A percentile compares a stretch with the other conserved stretches of the same genome.
Evolutionary conservation across 2,329 filamentous ascomycete species (phyloP).

Genomic region (Fusarium multiceps): DNA sequence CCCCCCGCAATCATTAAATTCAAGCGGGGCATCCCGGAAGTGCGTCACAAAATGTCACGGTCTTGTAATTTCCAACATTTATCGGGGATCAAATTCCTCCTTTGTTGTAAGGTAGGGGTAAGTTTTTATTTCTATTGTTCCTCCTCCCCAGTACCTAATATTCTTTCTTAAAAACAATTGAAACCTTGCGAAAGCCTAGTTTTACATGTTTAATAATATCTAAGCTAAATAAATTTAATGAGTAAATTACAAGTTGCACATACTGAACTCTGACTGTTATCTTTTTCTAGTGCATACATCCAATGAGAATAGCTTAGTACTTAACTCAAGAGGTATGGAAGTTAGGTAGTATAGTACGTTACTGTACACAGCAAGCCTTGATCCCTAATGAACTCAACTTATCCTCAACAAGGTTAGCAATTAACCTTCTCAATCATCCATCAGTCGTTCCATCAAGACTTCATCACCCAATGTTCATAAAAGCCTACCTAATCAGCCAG

Average conservation of each 20-base stretch:
- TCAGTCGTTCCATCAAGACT: background rate
- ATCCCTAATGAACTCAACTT: background rate
- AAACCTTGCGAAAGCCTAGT: background rate
- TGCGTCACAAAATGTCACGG: slow-evolving; percentile 27
- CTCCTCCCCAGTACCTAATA: background rate
- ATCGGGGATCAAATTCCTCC: background rate
- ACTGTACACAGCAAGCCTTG: background rate
- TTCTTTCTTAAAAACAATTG: background rate
- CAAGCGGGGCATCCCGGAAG: slow-evolving; percentile 43
- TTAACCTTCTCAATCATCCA: background rate
- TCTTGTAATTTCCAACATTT: slow-evolving; percentile 3
- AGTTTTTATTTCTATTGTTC: background rate
- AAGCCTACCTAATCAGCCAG: background rate
- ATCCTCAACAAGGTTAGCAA: background rate
- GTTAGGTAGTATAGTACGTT: background rate
- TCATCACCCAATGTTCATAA: background rate
- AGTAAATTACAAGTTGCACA: background rate
- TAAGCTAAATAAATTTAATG: background rate
- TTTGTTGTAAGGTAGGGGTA: background rate
- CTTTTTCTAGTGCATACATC: background rate
- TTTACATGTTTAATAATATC: background rate
- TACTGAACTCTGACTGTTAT: background rate
- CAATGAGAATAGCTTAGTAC: background rate
- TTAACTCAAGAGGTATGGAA: background rate
- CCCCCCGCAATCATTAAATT: slow-evolving; percentile 25